A percentile compares a stretch with the other conserved stretches of the same genome.
Conservation (phyloP, 2,329 filamentous ascomycete genomes). For the Purpureocillium takamizusanense region DNA sequence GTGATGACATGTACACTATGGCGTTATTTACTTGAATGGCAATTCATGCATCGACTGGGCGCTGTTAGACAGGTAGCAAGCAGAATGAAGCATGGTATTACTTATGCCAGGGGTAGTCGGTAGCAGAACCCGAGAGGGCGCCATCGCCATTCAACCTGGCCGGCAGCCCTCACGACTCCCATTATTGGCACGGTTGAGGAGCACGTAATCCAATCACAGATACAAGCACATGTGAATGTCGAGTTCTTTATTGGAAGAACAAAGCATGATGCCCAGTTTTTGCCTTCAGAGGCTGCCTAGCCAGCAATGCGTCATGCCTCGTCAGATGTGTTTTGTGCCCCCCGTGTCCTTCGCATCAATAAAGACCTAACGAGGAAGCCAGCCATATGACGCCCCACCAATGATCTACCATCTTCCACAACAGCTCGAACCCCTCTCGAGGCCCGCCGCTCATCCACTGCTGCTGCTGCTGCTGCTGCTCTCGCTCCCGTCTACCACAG, state of each 20-base stretch:
- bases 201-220: no score
- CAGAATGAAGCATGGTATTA: neutral
- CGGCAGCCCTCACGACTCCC: no score
- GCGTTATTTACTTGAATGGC: neutral
- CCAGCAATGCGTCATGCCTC: constrained; percentile 28
- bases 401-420: constrained; percentile 26
- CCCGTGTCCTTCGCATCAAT: constrained; percentile 27
- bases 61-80: neutral
- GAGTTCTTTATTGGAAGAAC: constrained; percentile 29
- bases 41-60: no score
- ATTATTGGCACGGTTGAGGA: no score
- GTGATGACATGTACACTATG: constrained; percentile 1
- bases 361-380: constrained; percentile 37
- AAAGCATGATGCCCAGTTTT: constrained; percentile 27
- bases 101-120: no score
- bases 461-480: neutral
- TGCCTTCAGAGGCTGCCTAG: constrained; percentile 27
- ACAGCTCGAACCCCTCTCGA: no score
- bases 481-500: neutral
- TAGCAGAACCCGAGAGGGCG: no score
- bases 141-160: no score
- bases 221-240: constrained; percentile 1
- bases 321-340: constrained; percentile 22
- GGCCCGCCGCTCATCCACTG: neutral
- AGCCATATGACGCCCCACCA: constrained; percentile 35